Conservation (phyloP, 306 rosid species). For the Prinsepia uniflora region DNA sequence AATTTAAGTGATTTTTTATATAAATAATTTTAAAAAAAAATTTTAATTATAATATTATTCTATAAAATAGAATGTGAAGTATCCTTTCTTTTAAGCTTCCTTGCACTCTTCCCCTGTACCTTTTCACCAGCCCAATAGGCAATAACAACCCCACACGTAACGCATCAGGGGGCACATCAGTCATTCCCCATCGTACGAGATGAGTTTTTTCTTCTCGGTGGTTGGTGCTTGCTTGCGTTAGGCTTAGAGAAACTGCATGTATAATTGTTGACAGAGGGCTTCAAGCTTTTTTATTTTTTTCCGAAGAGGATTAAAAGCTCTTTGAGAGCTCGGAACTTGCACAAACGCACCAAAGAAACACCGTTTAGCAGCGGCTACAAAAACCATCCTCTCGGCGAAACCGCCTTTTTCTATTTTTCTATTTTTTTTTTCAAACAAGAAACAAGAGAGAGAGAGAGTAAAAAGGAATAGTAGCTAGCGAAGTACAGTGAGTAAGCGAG, state of each 20-base stretch:
- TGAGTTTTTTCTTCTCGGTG: neutral
- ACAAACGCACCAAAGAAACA: constrained; percentile 21
- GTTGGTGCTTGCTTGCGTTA: neutral
- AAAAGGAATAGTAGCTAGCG: no score
- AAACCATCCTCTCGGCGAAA: constrained; percentile 16
- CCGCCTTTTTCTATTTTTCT: constrained; percentile 10
- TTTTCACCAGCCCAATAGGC: neutral
- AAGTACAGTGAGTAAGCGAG: neutral
- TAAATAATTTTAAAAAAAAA: no score
- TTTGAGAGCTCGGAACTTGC: constrained; percentile 42
- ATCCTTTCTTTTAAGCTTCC: neutral
- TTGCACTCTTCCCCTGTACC: neutral
- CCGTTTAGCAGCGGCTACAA: constrained; percentile 36
- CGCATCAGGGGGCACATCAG: neutral
- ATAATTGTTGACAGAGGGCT: no score
- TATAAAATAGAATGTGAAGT: no score
- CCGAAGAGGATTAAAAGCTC: neutral
- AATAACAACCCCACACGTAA: constrained; percentile 12
- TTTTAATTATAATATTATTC: no score
- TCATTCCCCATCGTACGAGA: neutral
- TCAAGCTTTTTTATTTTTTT: no score
- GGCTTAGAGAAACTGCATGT: no score
- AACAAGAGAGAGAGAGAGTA: neutral
- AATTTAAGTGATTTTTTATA: no score
- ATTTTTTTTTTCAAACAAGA: neutral